Evolutionary conservation across 2,329 filamentous ascomycete species (phyloP).

Genomic region (Laburnicola sp.): DNA sequence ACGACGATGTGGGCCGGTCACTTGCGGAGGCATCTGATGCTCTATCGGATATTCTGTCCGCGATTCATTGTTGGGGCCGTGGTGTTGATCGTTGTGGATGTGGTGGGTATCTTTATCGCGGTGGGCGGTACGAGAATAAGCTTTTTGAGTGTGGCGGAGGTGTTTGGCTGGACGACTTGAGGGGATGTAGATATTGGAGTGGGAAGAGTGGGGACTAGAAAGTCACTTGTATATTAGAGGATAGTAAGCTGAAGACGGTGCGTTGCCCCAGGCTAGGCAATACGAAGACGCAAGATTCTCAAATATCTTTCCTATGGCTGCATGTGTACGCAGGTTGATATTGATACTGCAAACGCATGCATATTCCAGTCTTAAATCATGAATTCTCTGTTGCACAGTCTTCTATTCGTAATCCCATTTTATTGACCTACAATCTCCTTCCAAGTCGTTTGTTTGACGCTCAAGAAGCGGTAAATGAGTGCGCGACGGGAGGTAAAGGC

Average conservation of each 20-base stretch:
- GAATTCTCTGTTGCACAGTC: too few species aligned
- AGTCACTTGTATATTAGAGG: neutral
- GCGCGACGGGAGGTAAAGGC: too few species aligned
- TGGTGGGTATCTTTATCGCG: slow-evolving; percentile 71
- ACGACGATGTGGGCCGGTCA: slow-evolving; percentile 91
- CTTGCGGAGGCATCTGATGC: slow-evolving; percentile 89
- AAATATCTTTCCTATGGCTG: neutral
- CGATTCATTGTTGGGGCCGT: slow-evolving; percentile 81
- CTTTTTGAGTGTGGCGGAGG: slow-evolving; percentile 75
- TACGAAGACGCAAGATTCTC: slow-evolving; percentile 1
- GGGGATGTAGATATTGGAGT: too few species aligned
- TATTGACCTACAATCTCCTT: too few species aligned
- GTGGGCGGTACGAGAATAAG: slow-evolving; percentile 75
- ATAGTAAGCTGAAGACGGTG: too few species aligned
- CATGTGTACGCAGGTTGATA: neutral
- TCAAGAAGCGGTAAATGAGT: too few species aligned
- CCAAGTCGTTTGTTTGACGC: too few species aligned
- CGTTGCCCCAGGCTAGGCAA: too few species aligned
- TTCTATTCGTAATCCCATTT: too few species aligned
- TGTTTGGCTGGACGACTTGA: slow-evolving; percentile 67
- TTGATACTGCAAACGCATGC: neutral
- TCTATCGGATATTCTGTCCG: slow-evolving; percentile 91
- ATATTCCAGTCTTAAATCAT: neutral
- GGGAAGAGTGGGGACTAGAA: neutral
- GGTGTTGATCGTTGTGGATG: slow-evolving; percentile 74